These are phyloP conservation scores for Capsicum baccatum DNA, from an alignment of 257 asterid species.

Conservation along the genomic window DNA sequence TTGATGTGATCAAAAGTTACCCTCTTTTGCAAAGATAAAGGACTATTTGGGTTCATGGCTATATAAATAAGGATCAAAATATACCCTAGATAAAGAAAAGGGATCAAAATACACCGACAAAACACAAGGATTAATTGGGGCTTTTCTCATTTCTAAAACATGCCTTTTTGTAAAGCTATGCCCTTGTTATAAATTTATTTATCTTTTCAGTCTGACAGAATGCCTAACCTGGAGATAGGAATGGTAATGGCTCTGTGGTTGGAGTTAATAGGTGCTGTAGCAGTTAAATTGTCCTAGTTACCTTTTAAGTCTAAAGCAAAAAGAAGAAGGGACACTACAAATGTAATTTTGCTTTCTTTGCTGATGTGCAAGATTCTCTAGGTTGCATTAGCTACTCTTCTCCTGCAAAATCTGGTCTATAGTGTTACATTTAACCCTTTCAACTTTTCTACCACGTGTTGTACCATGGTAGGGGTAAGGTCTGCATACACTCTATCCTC, in stretches of 20 bases:
- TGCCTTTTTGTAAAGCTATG: not conserved
- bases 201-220: not conserved
- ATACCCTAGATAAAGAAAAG: not conserved
- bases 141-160: not conserved
- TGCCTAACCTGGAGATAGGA: not conserved
- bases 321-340: not conserved
- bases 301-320: not conserved
- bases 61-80: slow-evolving; percentile 7
- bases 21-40: not conserved
- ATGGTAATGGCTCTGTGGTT: not conserved
- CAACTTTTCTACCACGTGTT: not conserved
- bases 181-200: not conserved
- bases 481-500: too few species aligned
- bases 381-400: not conserved
- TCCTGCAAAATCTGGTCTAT: not conserved
- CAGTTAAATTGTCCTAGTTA: not conserved
- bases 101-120: not conserved
- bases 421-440: slow-evolving; percentile 1
- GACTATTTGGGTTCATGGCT: slow-evolving; percentile 1
- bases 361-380: not conserved
- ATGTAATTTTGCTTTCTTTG: slow-evolving; percentile 13
- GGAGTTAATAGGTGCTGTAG: not conserved
- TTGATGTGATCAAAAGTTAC: not conserved
- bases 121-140: not conserved
- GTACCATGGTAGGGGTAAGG: not conserved